Evolutionary conservation across 306 rosid species (phyloP), one percentile per base, ranked within the genome.

Genomic region (Betula pendula): DNA sequence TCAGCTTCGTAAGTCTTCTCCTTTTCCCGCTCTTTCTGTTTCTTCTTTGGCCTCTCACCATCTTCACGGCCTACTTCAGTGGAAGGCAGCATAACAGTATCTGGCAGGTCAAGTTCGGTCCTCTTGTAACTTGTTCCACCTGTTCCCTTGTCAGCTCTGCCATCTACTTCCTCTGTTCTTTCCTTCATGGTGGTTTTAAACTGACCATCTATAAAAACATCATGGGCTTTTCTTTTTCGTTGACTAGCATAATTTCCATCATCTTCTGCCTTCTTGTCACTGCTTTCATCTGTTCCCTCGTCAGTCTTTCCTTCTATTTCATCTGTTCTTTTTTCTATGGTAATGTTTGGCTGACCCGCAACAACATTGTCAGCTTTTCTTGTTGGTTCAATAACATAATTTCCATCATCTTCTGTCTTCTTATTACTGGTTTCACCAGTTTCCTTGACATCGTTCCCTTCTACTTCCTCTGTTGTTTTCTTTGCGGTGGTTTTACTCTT

Each of bases 161-260:
- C 90, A 73, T 79, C 77, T 50, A 71, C 48, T 71, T 86, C 79
- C 75, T 63, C 72, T 65, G 35, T 48, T 71, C 81, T 53, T 76
- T 71, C 71, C 72, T 76, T 83, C 59, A 47, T 47, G 79, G 74
- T 38, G 53, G 75, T 35, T 75, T 69, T 82, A 56, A 78, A 56
- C 84, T 77, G 93, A 50, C 80, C 73, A 75, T 87, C 87, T 13
- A 42, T 79, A 76, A 42, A 58, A 65, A 20, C 72, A 76, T 73
- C 50, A 66, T 75, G 86, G 48, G 72, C 70, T 43, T 75, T 74
- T 45, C 75, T 74, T 44, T 58, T 70, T 78, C 82, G 45, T 77
- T 75, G 78, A 40, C 58, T 22, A 51, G 47, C 62, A 75, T 19
- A 70, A 42, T 56, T 70, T 40, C 68, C 85, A 74, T 48, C 78